A percentile compares a stretch with the other conserved stretches of the same genome.
Evolutionary conservation across 331 rosid species (phyloP).

Genomic region (Acacia concinna): DNA sequence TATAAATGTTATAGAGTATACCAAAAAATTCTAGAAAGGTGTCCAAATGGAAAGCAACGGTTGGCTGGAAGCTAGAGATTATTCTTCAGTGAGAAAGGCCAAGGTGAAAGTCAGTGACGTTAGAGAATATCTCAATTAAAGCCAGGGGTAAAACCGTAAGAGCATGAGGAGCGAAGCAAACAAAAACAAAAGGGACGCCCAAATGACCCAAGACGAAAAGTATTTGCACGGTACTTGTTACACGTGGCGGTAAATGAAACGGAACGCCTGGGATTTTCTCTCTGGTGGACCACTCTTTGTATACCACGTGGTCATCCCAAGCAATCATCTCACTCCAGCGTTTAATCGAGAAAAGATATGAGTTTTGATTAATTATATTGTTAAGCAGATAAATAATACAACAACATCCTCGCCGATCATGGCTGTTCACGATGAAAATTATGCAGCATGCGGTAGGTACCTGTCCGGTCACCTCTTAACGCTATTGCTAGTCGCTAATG

Average conservation of each 20-base stretch:
- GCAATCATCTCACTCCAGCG: slow-evolving; percentile 29
- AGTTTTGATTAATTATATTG: not conserved
- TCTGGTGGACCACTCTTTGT: slow-evolving; percentile 42
- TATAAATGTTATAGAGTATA: too few species aligned
- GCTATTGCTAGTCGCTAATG: not conserved
- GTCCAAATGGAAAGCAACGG: not conserved
- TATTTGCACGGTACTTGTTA: slow-evolving; percentile 8
- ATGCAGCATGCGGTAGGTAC: not conserved
- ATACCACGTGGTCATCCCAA: slow-evolving; percentile 41
- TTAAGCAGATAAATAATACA: not conserved
- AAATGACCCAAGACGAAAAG: slow-evolving; percentile 3
- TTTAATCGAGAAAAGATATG: slow-evolving; percentile 8
- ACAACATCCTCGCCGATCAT: not conserved
- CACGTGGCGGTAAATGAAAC: slow-evolving; percentile 43
- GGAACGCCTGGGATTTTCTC: slow-evolving; percentile 30
- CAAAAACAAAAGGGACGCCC: not conserved
- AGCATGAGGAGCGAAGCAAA: not conserved
- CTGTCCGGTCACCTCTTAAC: not conserved
- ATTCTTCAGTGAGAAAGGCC: not conserved
- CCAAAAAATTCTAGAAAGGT: not conserved
- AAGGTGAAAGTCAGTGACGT: not conserved
- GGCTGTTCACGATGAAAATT: not conserved
- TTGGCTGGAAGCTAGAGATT: not conserved
- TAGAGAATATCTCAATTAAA: not conserved
- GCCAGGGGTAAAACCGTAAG: not conserved